Percentiles rank a stretch among this genome's conserved stretches.
Conservation (phyloP, 2,329 filamentous ascomycete species). For the Dryadomyces quercivorus region DNA sequence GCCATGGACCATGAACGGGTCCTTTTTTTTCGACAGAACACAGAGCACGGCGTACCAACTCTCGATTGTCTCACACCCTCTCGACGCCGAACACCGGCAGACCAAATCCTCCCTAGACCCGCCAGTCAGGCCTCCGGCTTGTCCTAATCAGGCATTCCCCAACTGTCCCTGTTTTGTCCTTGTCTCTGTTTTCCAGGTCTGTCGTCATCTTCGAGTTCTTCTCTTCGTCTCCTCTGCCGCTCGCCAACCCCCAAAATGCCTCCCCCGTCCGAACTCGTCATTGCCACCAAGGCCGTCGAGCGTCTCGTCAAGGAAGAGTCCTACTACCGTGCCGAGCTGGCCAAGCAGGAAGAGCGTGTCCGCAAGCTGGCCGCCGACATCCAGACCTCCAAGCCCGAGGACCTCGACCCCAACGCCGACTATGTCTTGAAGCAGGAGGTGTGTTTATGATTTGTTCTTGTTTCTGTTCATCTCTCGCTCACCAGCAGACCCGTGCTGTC, state of each 20-base stretch:
- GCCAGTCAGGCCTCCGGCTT: not conserved
- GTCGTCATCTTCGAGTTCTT: not conserved
- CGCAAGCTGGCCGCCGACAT: slow-evolving; percentile 53
- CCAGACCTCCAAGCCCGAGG: slow-evolving; percentile 24
- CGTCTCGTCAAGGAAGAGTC: slow-evolving; percentile 86
- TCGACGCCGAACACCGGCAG: no score
- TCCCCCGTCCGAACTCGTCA: slow-evolving; percentile 61
- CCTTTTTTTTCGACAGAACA: not conserved
- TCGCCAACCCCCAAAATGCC: slow-evolving; percentile 42
- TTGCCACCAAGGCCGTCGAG: slow-evolving; percentile 66
- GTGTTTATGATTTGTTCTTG: slow-evolving; percentile 14
- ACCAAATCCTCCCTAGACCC: no score
- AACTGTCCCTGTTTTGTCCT: not conserved
- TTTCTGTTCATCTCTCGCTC: not conserved
- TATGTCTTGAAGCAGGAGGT: slow-evolving; percentile 84
- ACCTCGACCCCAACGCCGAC: slow-evolving; percentile 61
- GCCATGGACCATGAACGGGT: no score
- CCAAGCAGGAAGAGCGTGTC: slow-evolving; percentile 60
- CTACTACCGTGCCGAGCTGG: slow-evolving; percentile 79
- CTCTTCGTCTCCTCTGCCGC: not conserved
- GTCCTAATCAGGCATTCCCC: not conserved
- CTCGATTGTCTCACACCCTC: no score
- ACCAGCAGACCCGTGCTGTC: slow-evolving; percentile 57
- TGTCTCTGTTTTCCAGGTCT: not conserved
- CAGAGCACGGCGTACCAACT: no score